A percentile compares a stretch with the other conserved stretches of the same genome.
These are phyloP conservation scores for Panicum hallii DNA, from an alignment of 202 grass and related monocot genomes.

Conservation along the genomic window DNA sequence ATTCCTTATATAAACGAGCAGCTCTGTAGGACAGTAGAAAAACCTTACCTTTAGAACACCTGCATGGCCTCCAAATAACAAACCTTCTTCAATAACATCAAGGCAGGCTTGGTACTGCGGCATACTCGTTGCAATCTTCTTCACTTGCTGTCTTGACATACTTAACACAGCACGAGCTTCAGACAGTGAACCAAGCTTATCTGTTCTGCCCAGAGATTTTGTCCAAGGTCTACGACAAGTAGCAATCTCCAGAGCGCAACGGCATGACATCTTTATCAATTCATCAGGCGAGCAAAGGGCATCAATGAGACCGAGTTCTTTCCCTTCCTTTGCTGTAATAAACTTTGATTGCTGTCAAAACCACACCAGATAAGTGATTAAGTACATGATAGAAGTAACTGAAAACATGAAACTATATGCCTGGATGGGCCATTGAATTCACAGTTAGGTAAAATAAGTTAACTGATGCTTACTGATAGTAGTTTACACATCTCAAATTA, in stretches of 20 bases:
- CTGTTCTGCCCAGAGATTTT: constrained; percentile 78
- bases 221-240: constrained; percentile 75
- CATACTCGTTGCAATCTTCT: constrained; percentile 71
- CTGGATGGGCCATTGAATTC: neutral
- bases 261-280: constrained; percentile 73
- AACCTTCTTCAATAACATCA: constrained; percentile 85
- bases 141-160: constrained; percentile 68
- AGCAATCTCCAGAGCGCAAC: constrained; percentile 86
- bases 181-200: constrained; percentile 78
- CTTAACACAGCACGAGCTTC: constrained; percentile 76
- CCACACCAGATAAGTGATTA: neutral
- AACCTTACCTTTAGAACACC: constrained; percentile 78
- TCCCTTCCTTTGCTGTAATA: constrained; percentile 78
- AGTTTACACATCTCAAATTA: neutral
- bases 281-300: constrained; percentile 72
- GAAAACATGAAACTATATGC: neutral
- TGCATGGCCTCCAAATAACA: constrained; percentile 78
- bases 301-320: constrained; percentile 82
- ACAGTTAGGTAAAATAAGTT: constrained; percentile 18
- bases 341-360: constrained; percentile 79
- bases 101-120: constrained; percentile 89
- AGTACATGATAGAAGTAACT: neutral
- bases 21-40: neutral
- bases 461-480: neutral
- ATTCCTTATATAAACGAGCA: constrained; percentile 4